Base-by-base conservation (phyloP, 2,329 filamentous ascomycete genomes). In the Eutypella sp. region DNA sequence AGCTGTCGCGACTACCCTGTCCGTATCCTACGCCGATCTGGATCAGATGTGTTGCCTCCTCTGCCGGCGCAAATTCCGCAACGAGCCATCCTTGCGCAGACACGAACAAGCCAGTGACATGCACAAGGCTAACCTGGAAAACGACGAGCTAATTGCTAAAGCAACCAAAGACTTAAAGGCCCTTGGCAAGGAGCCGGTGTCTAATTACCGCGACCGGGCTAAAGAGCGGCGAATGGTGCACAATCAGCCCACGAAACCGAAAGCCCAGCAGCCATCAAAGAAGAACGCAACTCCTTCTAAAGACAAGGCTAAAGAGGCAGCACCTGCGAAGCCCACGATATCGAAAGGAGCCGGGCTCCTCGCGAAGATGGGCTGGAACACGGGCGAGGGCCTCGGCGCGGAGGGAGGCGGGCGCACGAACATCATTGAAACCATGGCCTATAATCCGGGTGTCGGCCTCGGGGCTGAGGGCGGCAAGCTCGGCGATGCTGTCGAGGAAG, bases 311-410 rank as follows among this genome's bases (percentile, higher is more conserved):
- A 57, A 67, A 18, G 70, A 72, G 37, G 52, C 62, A 16, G 36
- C 53, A 5, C 47, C 58, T 1, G 47, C 61, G 7, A 63, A 68
- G 25, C 65, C 72, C 6, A 60, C 62, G 41, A 67, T 71, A 48
- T 82, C 79, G 29, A 87, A 84, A 62, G 83, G 84, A 11, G 81
- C 81, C 0, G 79, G 80, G 3, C 73, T 88, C 58, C 70, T 89
- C 33, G 79, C 81, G 33, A 88, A 87, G 69, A 85, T 87, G 79
- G 85, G 85, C 22, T 88, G 84, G 84, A 79, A 70, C 19, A 70
- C 74, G 1, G 84, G 85, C 8, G 72, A 76, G 46, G 84, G 85
- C 0, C 69, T 88, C 4, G 85, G 85, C 2, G 81, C 77, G 0
- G 74, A 77, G 39, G 81, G 79, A 5, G 74, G 74, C 5, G 85